These are phyloP conservation scores for Amaranthus hypochondriacus DNA, from an alignment of 148 eudicot species.

Conservation along the genomic window DNA sequence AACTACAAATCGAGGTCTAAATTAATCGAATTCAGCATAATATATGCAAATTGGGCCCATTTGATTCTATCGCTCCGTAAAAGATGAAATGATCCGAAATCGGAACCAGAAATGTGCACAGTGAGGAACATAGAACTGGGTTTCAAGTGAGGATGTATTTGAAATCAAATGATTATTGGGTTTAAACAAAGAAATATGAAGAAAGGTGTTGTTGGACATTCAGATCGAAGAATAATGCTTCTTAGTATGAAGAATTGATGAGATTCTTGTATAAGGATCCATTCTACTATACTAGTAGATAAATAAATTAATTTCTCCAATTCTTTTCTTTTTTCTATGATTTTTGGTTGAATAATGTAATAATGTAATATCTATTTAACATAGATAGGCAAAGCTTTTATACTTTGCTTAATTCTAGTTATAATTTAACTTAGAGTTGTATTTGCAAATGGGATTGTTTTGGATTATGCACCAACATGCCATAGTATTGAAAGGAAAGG, in stretches of 20 bases:
- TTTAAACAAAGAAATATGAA: constrained; percentile 12
- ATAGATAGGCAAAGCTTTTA: no score
- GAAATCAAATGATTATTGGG: neutral
- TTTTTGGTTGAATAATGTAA: no score
- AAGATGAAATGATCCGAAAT: neutral
- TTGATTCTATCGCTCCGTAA: neutral
- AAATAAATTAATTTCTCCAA: no score
- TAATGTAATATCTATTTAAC: no score
- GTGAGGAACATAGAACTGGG: neutral
- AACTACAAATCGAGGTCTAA: neutral
- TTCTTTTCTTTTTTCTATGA: no score
- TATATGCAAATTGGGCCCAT: neutral
- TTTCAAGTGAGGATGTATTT: neutral
- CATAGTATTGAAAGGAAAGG: no score
- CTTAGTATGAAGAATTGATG: constrained; percentile 1
- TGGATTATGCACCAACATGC: no score
- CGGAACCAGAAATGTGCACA: neutral
- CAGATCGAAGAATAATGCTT: neutral
- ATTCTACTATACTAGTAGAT: neutral
- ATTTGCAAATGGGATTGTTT: no score
- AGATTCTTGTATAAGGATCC: constrained; percentile 1
- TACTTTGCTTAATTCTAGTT: no score
- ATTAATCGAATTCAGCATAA: neutral
- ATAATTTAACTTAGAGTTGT: no score
- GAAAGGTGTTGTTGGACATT: constrained; percentile 7